A percentile compares a stretch with the other conserved stretches of the same genome.
Conservation (phyloP, 2,329 filamentous ascomycete genomes). For the Xylaria digitata region DNA sequence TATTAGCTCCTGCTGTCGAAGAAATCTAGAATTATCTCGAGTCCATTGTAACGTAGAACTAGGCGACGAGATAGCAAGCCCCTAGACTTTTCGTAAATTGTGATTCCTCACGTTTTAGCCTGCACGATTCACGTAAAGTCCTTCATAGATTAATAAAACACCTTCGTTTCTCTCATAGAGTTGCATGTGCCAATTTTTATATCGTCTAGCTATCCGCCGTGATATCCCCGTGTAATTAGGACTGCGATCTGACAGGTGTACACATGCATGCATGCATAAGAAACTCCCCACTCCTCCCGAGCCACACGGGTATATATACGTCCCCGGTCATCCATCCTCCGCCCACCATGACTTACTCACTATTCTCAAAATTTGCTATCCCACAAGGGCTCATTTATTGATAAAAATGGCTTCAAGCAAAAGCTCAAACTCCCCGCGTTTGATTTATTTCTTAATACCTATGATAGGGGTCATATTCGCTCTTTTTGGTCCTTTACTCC, state of each 20-base stretch:
- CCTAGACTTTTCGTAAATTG: not conserved
- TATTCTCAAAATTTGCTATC: not conserved
- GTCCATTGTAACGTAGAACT: not conserved
- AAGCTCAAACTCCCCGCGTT: not conserved
- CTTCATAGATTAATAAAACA: not conserved
- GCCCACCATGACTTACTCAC: not conserved
- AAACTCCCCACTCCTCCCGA: not conserved
- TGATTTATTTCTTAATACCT: conserved; percentile 8
- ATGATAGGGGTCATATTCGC: not conserved
- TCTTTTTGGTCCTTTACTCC: not conserved
- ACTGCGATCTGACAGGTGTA: not conserved
- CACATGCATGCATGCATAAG: not conserved
- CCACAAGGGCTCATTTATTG: not conserved
- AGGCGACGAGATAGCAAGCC: not conserved
- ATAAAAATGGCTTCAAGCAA: conserved; percentile 11
- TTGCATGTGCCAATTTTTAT: not conserved
- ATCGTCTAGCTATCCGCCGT: not conserved
- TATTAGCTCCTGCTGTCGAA: not conserved
- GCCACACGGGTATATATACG: conserved; percentile 2
- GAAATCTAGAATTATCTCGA: not conserved
- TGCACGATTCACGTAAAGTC: not conserved
- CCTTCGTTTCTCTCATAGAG: not conserved
- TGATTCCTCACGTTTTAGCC: not conserved
- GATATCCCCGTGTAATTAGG: not conserved
- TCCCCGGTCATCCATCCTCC: not conserved